These are phyloP conservation scores for Kodamaea laetipori DNA, from an alignment of 805 yeast genomes.

Conservation along the genomic window DNA sequence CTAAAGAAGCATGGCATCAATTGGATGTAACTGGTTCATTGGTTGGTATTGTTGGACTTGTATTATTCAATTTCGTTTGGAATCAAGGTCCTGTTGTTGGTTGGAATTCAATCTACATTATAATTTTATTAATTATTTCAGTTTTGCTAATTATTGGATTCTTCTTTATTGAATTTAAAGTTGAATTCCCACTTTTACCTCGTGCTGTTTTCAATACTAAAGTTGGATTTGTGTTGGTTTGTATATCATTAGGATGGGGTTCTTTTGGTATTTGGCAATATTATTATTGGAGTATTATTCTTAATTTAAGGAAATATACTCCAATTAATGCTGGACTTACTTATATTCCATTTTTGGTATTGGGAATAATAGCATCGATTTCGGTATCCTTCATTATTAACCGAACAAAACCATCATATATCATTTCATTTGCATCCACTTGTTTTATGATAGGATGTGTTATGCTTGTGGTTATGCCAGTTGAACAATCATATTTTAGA, in stretches of 20 bases:
- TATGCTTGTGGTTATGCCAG: conserved; percentile 58
- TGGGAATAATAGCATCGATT: conserved; percentile 59
- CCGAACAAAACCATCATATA: conserved; percentile 49
- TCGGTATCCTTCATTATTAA: conserved; percentile 51
- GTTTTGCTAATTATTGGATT: conserved; percentile 44
- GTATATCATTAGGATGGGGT: conserved; percentile 71
- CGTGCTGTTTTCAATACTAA: conserved; percentile 45
- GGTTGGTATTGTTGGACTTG: conserved; percentile 59
- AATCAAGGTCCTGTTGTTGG: conserved; percentile 76
- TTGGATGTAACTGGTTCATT: conserved; percentile 46
- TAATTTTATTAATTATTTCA: conserved; percentile 57
- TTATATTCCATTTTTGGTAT: conserved; percentile 49
- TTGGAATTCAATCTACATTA: conserved; percentile 62
- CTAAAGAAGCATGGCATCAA: conserved; percentile 16
- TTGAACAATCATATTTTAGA: conserved; percentile 59
- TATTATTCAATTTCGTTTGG: conserved; percentile 68
- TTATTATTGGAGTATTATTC: conserved; percentile 55
- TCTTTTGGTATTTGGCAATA: conserved; percentile 75
- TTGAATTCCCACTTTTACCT: conserved; percentile 59
- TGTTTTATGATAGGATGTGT: conserved; percentile 58
- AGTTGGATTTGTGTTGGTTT: conserved; percentile 49
- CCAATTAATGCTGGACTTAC: conserved; percentile 38
- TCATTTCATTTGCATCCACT: conserved; percentile 52
- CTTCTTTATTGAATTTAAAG: conserved; percentile 46
- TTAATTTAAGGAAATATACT: conserved; percentile 51